Evolutionary conservation across 768 basidiomycete genomes (phyloP), one percentile per base, ranked within the genome.

Genomic region (Lentinula aciculospora): DNA sequence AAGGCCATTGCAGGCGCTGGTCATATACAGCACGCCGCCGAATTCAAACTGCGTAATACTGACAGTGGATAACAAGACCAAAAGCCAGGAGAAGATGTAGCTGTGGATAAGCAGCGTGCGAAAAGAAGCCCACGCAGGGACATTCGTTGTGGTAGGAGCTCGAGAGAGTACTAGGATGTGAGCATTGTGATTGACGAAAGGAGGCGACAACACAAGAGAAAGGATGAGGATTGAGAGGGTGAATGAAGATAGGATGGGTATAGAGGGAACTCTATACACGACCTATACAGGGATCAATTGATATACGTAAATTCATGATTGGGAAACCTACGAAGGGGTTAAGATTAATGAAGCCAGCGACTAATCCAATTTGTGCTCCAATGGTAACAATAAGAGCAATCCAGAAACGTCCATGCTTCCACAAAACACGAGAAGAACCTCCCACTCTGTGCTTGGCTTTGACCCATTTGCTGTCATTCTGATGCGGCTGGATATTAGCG

Each of bases 321-420:
- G 58, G 53, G 5, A 63, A n/a, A 71, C 85, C 64, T 64, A 89
- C 88, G 60, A 81, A 84, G 29, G 84, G 82, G 66, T 89, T 89
- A 40, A 86, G n/a, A 46, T 76, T 70, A 19, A 81, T 63, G 61
- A 79, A 84, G 3, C 74, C 74, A 46, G 73, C 65, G 2, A 82
- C 72, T 6, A 89, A 69, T 2, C 75, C 72, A 2, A 68, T 72
- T 60, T 88, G 81, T 2, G 80, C 61, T 6, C 69, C 76, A 3
- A 77, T 61, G 1, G 75, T 72, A 10, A 84, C 62, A 8, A 76
- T 46, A 36, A 89, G 62, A 1, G 84, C 77, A 0, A 84, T 62
- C 82, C 86, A 89, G 64, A 91, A 86, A 57, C 82, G 81, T 23
- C 74, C 71, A 71, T 83, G 84, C 42, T 70, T 73, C 74, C 81